Conservation (phyloP, 202 grass and related monocot species). For the Musa balbisiana region DNA sequence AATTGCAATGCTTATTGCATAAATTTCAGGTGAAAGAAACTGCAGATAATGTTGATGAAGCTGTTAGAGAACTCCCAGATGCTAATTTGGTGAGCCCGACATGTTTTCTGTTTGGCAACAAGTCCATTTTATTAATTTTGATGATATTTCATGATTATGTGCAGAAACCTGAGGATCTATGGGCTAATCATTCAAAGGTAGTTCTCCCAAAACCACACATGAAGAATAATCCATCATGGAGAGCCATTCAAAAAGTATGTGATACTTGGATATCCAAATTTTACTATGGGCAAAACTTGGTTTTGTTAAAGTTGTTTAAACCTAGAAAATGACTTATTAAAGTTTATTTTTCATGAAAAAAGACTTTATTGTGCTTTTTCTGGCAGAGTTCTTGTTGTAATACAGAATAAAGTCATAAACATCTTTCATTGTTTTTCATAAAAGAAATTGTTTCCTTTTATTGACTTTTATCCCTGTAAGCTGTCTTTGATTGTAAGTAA, state of each 20-base stretch:
- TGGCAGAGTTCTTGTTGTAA: background rate
- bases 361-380: background rate
- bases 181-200: constrained; percentile 81
- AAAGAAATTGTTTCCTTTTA: background rate
- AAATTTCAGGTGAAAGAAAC: constrained; percentile 75
- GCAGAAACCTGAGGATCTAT: constrained; percentile 86
- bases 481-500: background rate
- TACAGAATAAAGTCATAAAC: background rate
- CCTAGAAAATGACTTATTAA: background rate
- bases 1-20: constrained; percentile 14
- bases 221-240: constrained; percentile 68
- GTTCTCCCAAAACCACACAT: constrained; percentile 85
- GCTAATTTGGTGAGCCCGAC: constrained; percentile 65
- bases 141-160: constrained; percentile 23
- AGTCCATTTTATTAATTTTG: constrained; percentile 15
- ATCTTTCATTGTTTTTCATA: background rate
- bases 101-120: constrained; percentile 19
- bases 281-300: background rate
- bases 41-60: constrained; percentile 82
- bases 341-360: background rate
- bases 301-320: background rate
- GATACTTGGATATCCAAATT: constrained; percentile 22
- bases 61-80: constrained; percentile 95
- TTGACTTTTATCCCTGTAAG: background rate
- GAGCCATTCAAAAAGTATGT: constrained; percentile 73